Evolutionary conservation across 2,329 filamentous ascomycete species (phyloP).

Genomic region (Fusarium sp.): DNA sequence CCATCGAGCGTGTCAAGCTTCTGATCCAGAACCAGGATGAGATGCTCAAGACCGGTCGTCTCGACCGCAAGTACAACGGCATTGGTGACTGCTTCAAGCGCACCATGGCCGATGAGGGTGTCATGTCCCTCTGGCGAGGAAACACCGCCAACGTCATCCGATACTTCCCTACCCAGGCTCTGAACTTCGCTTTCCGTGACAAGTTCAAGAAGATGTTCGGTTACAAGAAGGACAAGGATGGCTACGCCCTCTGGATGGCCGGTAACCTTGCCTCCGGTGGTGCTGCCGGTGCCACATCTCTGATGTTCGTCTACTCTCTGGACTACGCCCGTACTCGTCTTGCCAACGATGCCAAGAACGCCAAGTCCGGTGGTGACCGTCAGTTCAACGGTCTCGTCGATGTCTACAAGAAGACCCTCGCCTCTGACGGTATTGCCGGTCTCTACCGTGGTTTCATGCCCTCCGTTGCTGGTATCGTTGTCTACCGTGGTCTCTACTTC

Average conservation of each 20-base stretch:
- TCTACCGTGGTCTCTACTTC: conserved; percentile 99
- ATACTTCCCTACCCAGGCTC: conserved; percentile 99
- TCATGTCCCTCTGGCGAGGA: conserved; percentile 96
- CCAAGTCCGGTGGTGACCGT: conserved; percentile 95
- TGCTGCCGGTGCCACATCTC: conserved; percentile 98
- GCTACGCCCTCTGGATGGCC: conserved; percentile 98
- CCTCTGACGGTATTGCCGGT: conserved; percentile 98
- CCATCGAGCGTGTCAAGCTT: conserved; percentile 99
- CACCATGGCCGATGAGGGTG: conserved; percentile 90
- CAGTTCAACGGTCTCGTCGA: conserved; percentile 99
- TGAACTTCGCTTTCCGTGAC: conserved; percentile 99
- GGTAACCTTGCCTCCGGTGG: conserved; percentile 99
- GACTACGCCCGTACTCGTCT: conserved; percentile 99
- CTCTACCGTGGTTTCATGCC: conserved; percentile 99
- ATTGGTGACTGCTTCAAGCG: conserved; percentile 96
- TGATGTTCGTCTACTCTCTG: conserved; percentile 99
- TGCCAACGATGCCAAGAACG: conserved; percentile 99
- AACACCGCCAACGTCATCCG: conserved; percentile 99
- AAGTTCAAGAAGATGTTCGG: conserved; percentile 99
- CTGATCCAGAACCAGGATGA: conserved; percentile 99
- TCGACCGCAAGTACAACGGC: conserved; percentile 95
- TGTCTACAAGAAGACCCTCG: conserved; percentile 99
- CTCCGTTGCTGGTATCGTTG: conserved; percentile 98
- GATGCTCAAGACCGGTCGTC: conserved; percentile 99
- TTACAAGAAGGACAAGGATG: conserved; percentile 99